Evolutionary conservation across 345 rosid species (phyloP), one percentile per base, ranked within the genome.

Genomic region (Citrus glauca): DNA sequence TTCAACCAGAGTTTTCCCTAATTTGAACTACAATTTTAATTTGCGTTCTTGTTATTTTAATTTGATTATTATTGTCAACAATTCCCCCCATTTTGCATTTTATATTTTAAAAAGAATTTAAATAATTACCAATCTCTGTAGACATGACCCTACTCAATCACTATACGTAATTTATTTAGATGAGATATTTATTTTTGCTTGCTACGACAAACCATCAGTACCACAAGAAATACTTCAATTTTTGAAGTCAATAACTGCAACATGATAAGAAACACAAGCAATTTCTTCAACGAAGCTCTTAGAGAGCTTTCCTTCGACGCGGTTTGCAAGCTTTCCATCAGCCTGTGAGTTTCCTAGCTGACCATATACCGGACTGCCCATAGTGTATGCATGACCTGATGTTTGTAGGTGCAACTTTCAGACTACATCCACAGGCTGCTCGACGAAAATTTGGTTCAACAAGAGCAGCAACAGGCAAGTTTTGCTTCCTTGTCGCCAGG

Each of bases 361-460:
- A 55, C 99, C 99, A 83, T 92, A 96, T 73, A 94, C 97, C 76
- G 97, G 89, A 85, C 98, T 94, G 57, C 99, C 99, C 97, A 92
- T 89, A 48, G 99, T 87, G 86, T 94, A 94, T 68, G 91, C 97
- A 76, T 90, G 92, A 55, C 99, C 99, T 37, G 88, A 84, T 74
- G 95, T 4, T 96, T 96, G 98, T 85, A 72, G 88, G 97, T 63
- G 95, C 97, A 79, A 90, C 95, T 35, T 97, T 94, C 80, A 94
- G 82, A 80, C 99, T 92, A 84, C 91, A 95, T 62, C 99, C 99
- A 64, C 99, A 92, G 32, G 91, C 90, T 81, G 92, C 99, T 90
- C 84, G 97, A 87, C 98, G 88, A 79, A 96, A 92, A 82, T 85
- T 96, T 68, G 98, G 97, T 68, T 92, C 99, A 77, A 91, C 97